These are phyloP conservation scores for Spizellomyces punctatus DNA, from an alignment of 192 early-diverging fungal genomes.

Conservation along the genomic window DNA sequence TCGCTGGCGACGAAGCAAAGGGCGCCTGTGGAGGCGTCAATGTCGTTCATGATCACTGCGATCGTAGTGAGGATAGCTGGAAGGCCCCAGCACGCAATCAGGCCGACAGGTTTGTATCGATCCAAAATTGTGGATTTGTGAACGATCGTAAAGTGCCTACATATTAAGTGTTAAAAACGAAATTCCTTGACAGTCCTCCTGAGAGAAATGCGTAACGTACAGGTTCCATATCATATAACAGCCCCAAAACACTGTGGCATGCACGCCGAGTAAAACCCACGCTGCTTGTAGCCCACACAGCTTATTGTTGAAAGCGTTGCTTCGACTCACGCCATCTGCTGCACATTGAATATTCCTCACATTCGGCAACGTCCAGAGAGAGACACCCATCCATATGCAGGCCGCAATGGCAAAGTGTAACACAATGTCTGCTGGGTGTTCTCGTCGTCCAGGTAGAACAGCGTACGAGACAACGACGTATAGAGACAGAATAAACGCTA, in stretches of 20 bases:
- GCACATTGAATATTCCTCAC: conserved; percentile 29
- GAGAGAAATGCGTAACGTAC: conserved; percentile 11
- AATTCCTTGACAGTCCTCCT: not conserved
- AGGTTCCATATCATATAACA: conserved; percentile 37
- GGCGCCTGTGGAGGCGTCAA: conserved; percentile 26
- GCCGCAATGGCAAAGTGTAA: conserved; percentile 29
- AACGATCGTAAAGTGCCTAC: conserved; percentile 34
- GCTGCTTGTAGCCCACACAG: conserved; percentile 30
- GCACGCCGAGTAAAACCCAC: conserved; percentile 22
- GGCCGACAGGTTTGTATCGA: conserved; percentile 30
- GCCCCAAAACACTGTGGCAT: conserved; percentile 31
- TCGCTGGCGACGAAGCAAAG: conserved; percentile 17
- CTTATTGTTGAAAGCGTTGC: conserved; percentile 30
- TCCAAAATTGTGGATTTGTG: conserved; percentile 26
- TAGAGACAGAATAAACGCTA: conserved; percentile 13
- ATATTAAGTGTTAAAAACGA: not conserved
- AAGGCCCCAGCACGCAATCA: conserved; percentile 32
- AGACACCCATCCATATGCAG: conserved; percentile 26
- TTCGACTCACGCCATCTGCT: conserved; percentile 23
- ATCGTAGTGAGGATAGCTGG: conserved; percentile 21
- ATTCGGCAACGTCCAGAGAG: conserved; percentile 12
- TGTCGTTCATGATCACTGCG: conserved; percentile 10
- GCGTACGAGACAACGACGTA: conserved; percentile 31
- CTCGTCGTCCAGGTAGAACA: conserved; percentile 28
- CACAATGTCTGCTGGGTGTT: conserved; percentile 38